Base-by-base conservation (phyloP, 2,329 filamentous ascomycete genomes). In the Ramichloridium luteum region DNA sequence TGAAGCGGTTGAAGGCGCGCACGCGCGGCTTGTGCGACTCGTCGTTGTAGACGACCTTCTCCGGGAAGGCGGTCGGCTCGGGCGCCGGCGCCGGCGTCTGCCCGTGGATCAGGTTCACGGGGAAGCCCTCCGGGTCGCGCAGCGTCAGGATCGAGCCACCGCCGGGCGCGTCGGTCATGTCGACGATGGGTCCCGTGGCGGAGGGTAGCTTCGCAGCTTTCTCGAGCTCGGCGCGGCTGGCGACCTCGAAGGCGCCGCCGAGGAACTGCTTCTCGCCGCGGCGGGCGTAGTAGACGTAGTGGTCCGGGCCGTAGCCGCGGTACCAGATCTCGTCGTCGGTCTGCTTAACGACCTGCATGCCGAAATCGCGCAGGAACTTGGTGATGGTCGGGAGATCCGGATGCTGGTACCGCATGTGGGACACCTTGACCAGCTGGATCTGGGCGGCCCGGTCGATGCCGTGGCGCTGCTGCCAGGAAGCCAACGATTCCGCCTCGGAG, bases 401-500 rank as follows among this genome's bases (percentile, higher is more conserved):
- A 39, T 70, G 67, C 36, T 68, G 65, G 43, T 71, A 71, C 20
- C 65, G 58, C 64, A 70, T 68, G 37, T 70, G 66, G 2, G 57
- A 56, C 4, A 69, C 38, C 35, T 62, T 63, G 5, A 55, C 59
- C 13, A 71, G 47, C 35, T 60, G 57, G 40, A 70, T 57, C 37
- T 68, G 65, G 16, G 57, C 50, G 28, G 53, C 39, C 11, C 46
- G 43, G 37, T 67, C 57, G 47, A 69, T 66, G 25, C 49, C 49
- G 18, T 53, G 45, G 18, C 46, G 41, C 13, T 48, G 34, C 31
- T 59, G 57, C 59, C 59, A 63, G 43, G 52, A 41, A 8, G 47
- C 44, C 6, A 61, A 45, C 5, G 52, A 42, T 32, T 52, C 53
- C 28, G 54, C 51, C 2, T 53, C 46, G 14, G 49, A 42, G 28